Evolutionary conservation across 495 filamentous ascomycete genomes (phyloP).

Genomic region (Xylaria intraflava): DNA sequence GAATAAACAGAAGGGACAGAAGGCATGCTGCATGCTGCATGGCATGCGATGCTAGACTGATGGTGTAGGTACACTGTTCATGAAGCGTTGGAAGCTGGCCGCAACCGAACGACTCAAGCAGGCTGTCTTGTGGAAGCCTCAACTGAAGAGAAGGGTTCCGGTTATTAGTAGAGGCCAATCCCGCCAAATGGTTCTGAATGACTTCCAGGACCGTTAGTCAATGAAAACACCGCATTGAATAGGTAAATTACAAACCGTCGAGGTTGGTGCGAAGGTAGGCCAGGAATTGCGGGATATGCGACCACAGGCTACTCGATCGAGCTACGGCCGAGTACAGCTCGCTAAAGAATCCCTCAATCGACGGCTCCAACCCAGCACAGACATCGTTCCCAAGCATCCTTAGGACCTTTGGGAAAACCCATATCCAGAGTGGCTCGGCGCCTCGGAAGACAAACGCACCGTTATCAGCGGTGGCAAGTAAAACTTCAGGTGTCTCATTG

Average conservation of each 20-base stretch:
- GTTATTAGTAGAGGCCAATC: constrained; percentile 6
- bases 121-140: constrained; percentile 17
- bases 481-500: constrained; percentile 62
- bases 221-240: constrained; percentile 9
- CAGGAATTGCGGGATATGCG: constrained; percentile 36
- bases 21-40: constrained; percentile 26
- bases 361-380: constrained; percentile 34
- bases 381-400: constrained; percentile 45
- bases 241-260: constrained; percentile 25
- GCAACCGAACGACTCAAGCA: constrained; percentile 8
- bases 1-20: constrained; percentile 28
- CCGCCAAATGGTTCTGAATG: constrained; percentile 5
- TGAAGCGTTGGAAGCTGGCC: constrained; percentile 10
- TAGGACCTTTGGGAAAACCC: constrained; percentile 64
- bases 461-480: constrained; percentile 45
- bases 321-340: constrained; percentile 35
- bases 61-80: constrained; percentile 20
- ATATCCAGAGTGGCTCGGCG: constrained; percentile 65
- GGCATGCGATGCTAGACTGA: constrained; percentile 19
- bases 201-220: constrained; percentile 3
- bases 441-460: constrained; percentile 39
- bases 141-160: constrained; percentile 15
- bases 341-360: constrained; percentile 46
- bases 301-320: constrained; percentile 37
- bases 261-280: constrained; percentile 38